Evolutionary conservation across 768 basidiomycete genomes (phyloP).

Genomic region (Mycena metata): DNA sequence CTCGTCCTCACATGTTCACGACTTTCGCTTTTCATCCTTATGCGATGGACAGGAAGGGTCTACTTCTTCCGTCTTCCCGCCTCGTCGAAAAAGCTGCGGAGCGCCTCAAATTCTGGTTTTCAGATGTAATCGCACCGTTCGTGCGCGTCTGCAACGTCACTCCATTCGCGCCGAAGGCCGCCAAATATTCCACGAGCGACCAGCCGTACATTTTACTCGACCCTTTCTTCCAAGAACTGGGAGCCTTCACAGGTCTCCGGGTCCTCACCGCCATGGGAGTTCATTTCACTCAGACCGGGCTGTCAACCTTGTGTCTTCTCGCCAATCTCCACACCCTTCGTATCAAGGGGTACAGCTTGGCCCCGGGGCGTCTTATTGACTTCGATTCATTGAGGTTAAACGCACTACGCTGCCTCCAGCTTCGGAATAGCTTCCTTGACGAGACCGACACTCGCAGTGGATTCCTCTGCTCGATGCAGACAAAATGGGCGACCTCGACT

Average conservation of each 20-base stretch:
- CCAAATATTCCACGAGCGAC: too few species aligned
- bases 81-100: background rate
- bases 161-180: too few species aligned
- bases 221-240: background rate
- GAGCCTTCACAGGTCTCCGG: background rate
- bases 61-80: background rate
- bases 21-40: background rate
- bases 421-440: background rate
- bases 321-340: background rate
- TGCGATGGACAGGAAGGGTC: background rate
- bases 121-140: background rate
- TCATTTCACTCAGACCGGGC: background rate
- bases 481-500: background rate
- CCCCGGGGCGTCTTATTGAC: background rate
- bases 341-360: background rate
- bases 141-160: too few species aligned
- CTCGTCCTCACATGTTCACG: background rate
- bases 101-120: background rate
- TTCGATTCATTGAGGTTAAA: background rate
- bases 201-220: background rate
- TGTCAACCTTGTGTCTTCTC: conserved; percentile 1
- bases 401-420: background rate
- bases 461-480: conserved; percentile 1
- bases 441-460: background rate
- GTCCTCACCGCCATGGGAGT: background rate